These are phyloP conservation scores for Porodaedalea pini DNA, from an alignment of 1,284 basidiomycete species.

Conservation along the genomic window DNA sequence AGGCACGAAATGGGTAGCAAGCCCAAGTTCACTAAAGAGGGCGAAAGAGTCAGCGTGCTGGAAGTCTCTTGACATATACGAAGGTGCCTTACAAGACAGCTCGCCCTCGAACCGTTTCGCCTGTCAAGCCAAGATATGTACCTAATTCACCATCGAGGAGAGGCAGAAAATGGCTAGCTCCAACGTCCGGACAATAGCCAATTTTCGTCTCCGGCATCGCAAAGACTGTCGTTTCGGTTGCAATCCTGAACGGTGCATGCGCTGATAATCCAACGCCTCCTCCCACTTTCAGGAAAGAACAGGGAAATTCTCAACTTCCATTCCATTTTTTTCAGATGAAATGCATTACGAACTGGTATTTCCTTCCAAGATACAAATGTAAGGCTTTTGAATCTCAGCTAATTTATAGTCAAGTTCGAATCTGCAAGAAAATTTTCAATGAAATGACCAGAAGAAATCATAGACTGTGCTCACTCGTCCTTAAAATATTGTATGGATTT, in stretches of 20 bases:
- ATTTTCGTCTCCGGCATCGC: conserved; percentile 99
- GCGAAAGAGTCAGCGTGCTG: neutral
- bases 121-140: conserved; percentile 91
- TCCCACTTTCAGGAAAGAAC: conserved; percentile 63
- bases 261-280: conserved; percentile 91
- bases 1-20: conserved; percentile 89
- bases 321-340: neutral
- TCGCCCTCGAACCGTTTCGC: conserved; percentile 68
- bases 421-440: conserved; percentile 37
- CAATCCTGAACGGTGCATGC: conserved; percentile 89
- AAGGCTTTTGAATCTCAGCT: conserved; percentile 79
- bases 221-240: conserved; percentile 88
- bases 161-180: conserved; percentile 86
- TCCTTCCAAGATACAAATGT: conserved; percentile 89
- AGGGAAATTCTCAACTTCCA: neutral
- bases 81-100: conserved; percentile 69
- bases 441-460: conserved; percentile 5
- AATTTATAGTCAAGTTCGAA: conserved; percentile 89
- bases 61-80: neutral
- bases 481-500: conserved; percentile 84
- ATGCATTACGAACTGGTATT: conserved; percentile 69
- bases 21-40: conserved; percentile 69
- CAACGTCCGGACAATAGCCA: conserved; percentile 88
- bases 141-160: conserved; percentile 90
- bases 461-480: conserved; percentile 63